Evolutionary conservation across 2,329 filamentous ascomycete genomes (phyloP).

Genomic region (Pseudocercospora pini-densiflorae): DNA sequence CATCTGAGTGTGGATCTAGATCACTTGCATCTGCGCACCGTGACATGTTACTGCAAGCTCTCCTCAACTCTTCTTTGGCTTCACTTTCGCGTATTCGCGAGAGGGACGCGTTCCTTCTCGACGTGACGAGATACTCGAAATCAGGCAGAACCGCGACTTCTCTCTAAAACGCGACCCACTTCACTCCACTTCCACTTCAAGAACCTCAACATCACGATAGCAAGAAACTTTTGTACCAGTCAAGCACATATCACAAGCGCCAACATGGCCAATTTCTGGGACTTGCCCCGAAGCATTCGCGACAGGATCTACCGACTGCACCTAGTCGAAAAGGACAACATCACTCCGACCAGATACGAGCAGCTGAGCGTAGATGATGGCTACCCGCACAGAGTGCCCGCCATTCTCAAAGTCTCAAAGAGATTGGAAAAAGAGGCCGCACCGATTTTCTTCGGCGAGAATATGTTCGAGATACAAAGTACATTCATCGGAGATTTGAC

Average conservation of each 20-base stretch:
- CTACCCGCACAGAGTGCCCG: conserved; percentile 17
- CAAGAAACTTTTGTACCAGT: no score
- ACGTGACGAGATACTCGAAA: not conserved
- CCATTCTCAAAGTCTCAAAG: conserved; percentile 21
- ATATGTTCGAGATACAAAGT: conserved; percentile 12
- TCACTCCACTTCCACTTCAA: not conserved
- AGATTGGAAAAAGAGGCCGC: conserved; percentile 30
- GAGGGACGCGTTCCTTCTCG: not conserved
- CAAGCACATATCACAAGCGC: not conserved
- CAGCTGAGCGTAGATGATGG: not conserved
- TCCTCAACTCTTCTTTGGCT: not conserved
- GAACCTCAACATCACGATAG: not conserved
- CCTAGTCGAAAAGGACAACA: conserved; percentile 22
- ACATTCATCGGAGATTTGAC: not conserved
- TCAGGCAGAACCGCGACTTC: not conserved
- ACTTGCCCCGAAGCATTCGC: conserved; percentile 31
- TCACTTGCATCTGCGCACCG: not conserved
- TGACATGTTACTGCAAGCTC: no score
- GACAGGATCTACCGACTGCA: conserved; percentile 35
- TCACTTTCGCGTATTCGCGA: not conserved
- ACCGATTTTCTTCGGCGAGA: conserved; percentile 31
- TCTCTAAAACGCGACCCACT: not conserved
- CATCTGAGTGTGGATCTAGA: not conserved
- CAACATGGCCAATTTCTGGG: conserved; percentile 33
- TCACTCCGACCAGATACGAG: not conserved